Base-by-base conservation (phyloP, 441 rosid genomes). In the Populus hybrid region DNA sequence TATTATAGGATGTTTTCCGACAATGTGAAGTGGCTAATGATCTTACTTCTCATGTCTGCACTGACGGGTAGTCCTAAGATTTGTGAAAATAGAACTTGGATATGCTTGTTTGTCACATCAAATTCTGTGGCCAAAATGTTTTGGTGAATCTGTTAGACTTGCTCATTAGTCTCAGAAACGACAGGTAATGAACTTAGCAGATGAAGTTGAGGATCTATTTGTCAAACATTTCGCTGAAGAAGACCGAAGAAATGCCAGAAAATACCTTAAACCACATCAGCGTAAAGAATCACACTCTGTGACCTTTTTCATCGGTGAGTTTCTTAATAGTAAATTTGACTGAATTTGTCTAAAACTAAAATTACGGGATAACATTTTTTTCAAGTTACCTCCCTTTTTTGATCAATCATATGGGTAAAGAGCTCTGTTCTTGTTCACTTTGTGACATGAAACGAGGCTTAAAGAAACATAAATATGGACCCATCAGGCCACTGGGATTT, bases 271-370 rank as follows among this genome's bases (percentile, higher is more conserved):
- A 81, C 98, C 98, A 24, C 88, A 81, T 79, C 97, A 90, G 38
- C 93, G 78, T 36, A 86, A 86, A 86, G 98, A 96, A 75, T 94
- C 98, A 24, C 99, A 94, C 69, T 30, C 90, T 80, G 89, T 88
- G 73, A 92, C 98, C 70, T 95, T 94, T 86, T 91, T 94, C 89
- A 89, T 91, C 67, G 99, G 99, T 93, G 73, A 93, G 91, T 85
- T 81, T 73, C 54, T 71, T 28, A 28, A 28, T 28, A 28, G 30
- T 28, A 28, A 2, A 3, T 28, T 28, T 72, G 32, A n/a, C 76
- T 34, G 14, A 65, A 80, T 11, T 32, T 57, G 32, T 28, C 36
- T 30, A 72, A 34, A 7, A 54, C 24, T 23, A 69, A 40, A 6
- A 5, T 14, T 40, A 10, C 18, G 42, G 10, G 73, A 73, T 67